Evolutionary conservation across 1,139 yeast genomes (phyloP), one percentile per base, ranked within the genome.

Genomic region (Pichia sp.): DNA sequence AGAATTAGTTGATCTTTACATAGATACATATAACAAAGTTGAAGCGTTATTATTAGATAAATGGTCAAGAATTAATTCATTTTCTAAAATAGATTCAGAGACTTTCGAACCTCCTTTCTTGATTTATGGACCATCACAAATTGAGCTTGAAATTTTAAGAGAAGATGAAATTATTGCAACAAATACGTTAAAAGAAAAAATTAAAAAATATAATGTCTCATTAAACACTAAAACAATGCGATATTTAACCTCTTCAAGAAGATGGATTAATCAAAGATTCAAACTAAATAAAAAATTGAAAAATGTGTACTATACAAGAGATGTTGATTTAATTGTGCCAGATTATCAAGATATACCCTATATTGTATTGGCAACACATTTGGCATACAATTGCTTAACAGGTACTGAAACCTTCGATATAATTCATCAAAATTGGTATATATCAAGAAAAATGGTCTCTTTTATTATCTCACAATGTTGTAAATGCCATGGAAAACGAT

Each of bases 41-140:
- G 53, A 51, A 44, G 51, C 51, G 5, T 31, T 33, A 25, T 40
- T 48, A 34, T 34, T 51, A 6, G 51, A 51, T 35, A 50, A 49
- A 39, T 53, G 49, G 49, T 43, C 54, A 26, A 42, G 42, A n/a
- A 46, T 40, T 8, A 28, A 44, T 6, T 34, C 42, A 7, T 45
- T 47, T 33, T 38, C 45, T 4, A 48, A 48, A 26, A 10, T 9
- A 10, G 29, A 39, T 8, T 26, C 39, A n/a, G 35, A 43, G 3
- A 39, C 39, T 30, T 54, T 50, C 4, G 46, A 44, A 7, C 55
- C 51, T 11, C 57, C 53, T 27, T 60, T 61, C 46, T 56, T 61
- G n/a, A 61, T 61, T 55, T 61, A 61, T 46, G 65, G 65, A 2
- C 65, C 65, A 7, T 60, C 65, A 3, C 64, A 61, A 45, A 57